These are phyloP conservation scores for Hyaloscypha finlandica DNA, from an alignment of 495 filamentous ascomycete species.

Conservation along the genomic window DNA sequence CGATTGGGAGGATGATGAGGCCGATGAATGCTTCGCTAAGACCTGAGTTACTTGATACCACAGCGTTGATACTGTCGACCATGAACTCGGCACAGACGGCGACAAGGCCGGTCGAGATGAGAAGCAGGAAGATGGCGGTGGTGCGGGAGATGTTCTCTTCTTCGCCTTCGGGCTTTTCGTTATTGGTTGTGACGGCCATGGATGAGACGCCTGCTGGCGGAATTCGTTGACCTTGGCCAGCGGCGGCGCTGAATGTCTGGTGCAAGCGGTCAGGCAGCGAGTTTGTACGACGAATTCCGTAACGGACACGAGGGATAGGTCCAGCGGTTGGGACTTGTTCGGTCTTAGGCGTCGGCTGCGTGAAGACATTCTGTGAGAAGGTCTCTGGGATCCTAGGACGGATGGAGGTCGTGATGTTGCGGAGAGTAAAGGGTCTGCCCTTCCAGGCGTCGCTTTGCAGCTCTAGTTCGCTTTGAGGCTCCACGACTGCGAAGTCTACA, in stretches of 20 bases:
- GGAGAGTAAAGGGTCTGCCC: conserved; percentile 47
- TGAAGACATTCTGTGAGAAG: conserved; percentile 67
- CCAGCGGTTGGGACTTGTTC: conserved; percentile 30
- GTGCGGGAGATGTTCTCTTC: conserved; percentile 67
- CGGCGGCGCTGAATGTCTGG: conserved; percentile 34
- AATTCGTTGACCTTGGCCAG: not conserved
- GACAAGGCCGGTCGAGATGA: conserved; percentile 76
- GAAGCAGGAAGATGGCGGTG: conserved; percentile 70
- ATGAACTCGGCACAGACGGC: conserved; percentile 88
- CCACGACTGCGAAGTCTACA: conserved; percentile 40
- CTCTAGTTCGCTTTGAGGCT: conserved; percentile 23
- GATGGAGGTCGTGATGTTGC: conserved; percentile 34
- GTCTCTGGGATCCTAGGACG: conserved; percentile 59
- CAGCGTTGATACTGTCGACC: conserved; percentile 73
- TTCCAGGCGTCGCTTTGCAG: conserved; percentile 30
- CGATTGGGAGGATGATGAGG: conserved; percentile 85
- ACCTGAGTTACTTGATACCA: conserved; percentile 59
- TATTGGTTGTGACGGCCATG: conserved; percentile 34
- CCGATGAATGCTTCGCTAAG: conserved; percentile 83
- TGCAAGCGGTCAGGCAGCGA: conserved; percentile 75
- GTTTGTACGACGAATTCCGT: conserved; percentile 72
- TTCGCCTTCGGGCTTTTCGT: conserved; percentile 26
- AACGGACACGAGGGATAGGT: conserved; percentile 53
- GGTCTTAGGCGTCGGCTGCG: conserved; percentile 15
- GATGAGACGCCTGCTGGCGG: conserved; percentile 43